Evolutionary conservation across 2,329 filamentous ascomycete species (phyloP).

Genomic region (Sarocladiaceae sp.): DNA sequence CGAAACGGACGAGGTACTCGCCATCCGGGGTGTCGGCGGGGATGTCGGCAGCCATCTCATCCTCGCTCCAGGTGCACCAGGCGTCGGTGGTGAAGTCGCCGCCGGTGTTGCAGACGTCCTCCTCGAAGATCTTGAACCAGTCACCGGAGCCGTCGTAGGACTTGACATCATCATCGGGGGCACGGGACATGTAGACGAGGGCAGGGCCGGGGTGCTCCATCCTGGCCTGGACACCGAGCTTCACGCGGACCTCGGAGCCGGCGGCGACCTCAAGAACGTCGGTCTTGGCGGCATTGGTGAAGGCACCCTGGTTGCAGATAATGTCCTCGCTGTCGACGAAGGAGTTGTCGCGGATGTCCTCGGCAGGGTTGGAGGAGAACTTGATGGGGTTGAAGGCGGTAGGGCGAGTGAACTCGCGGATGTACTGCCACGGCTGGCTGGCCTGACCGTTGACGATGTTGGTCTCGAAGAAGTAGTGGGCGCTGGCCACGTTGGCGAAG

Average conservation of each 20-base stretch:
- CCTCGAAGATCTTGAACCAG: slow-evolving; percentile 21
- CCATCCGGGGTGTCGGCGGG: slow-evolving; percentile 27
- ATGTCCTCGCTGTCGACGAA: slow-evolving; percentile 18
- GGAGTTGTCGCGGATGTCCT: slow-evolving; percentile 18
- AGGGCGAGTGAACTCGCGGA: slow-evolving; percentile 19
- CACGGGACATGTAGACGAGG: slow-evolving; percentile 21
- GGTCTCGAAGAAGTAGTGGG: slow-evolving; percentile 24
- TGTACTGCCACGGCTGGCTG: slow-evolving; percentile 15
- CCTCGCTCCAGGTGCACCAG: slow-evolving; percentile 17
- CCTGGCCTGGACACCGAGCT: slow-evolving; percentile 15
- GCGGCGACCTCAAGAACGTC: slow-evolving; percentile 19
- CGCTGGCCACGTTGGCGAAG: slow-evolving; percentile 18
- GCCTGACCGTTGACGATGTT: slow-evolving; percentile 17
- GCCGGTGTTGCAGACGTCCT: slow-evolving; percentile 15
- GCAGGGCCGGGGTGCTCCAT: slow-evolving; percentile 18
- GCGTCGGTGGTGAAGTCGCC: slow-evolving; percentile 16
- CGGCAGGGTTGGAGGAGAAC: slow-evolving; percentile 19
- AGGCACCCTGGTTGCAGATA: slow-evolving; percentile 24
- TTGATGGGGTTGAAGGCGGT: slow-evolving; percentile 22
- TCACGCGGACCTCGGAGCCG: slow-evolving; percentile 17
- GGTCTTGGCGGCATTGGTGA: slow-evolving; percentile 15
- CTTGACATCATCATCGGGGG: slow-evolving; percentile 18
- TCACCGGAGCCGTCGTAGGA: slow-evolving; percentile 22
- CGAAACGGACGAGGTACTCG: slow-evolving; percentile 29
- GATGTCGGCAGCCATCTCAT: slow-evolving; percentile 26